Evolutionary conservation across 2,329 filamentous ascomycete genomes (phyloP), one percentile per base, ranked within the genome.

Genomic region (Rhinocladiella similis): DNA sequence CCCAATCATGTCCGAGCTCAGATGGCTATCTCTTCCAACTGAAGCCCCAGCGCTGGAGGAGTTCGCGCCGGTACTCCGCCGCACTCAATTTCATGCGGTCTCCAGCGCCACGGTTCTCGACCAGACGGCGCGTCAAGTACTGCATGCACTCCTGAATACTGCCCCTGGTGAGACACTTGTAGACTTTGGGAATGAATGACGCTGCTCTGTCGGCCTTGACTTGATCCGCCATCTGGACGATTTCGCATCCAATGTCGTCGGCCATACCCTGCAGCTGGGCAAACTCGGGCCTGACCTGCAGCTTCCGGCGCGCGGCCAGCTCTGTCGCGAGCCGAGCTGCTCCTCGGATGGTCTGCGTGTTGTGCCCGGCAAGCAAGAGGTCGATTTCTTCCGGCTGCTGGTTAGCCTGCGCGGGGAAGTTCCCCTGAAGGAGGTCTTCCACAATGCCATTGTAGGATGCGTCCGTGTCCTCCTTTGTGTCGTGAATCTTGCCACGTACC

Each of bases 211-310:
- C 63, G 18, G 35, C 56, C 56, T 60, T 51, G 60, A 56, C 64
- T 41, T 63, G 61, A 47, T 61, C 64, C 59, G 60, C 66, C 20
- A 53, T 63, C 46, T 72, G 72, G 29, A 54, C n/a, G 1, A 85
- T 73, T 36, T 79, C 76, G 63, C 81, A 80, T 55, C 87, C 91
- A 50, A 97, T 85, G 69, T 97, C 92, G 65, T 97, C 93, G 1
- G 93, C 93, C 93, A 97, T 97, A 39, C 93, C 92, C 76, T 93
- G 89, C 1, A 97, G 82, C 75, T 97, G 22, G 92, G 89, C 89
- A 70, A 90, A 91, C 35, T 76, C 74, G 1, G 84, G 72, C 13
- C 80, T 75, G 46, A 76, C 70, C 38, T 71, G 68, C 47, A 59
- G 68, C 62, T 75, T 69, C 36, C 79, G 79, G 3, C 69, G 63